Conservation (phyloP, 495 filamentous ascomycete genomes). For the Pseudoneurospora amorphoporcata region DNA sequence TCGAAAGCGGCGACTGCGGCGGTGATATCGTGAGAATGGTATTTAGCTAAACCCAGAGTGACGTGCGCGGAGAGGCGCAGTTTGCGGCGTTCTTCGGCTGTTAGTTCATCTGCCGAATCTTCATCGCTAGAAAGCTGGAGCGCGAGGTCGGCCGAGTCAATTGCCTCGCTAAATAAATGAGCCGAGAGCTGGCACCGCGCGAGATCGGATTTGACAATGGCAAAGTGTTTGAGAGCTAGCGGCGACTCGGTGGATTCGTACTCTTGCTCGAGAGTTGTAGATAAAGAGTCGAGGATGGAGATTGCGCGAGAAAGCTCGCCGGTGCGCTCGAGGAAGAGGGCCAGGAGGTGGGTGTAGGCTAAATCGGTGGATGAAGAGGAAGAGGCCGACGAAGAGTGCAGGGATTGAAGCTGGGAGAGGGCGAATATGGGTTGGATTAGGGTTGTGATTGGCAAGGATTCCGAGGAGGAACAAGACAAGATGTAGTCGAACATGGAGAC, state of each 20-base stretch:
- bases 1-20: slow-evolving; percentile 70
- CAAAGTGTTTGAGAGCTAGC: slow-evolving; percentile 59
- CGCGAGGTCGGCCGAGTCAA: slow-evolving; percentile 61
- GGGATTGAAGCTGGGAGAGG: slow-evolving; percentile 64
- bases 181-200: slow-evolving; percentile 66
- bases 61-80: slow-evolving; percentile 76
- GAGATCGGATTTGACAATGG: slow-evolving; percentile 79
- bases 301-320: slow-evolving; percentile 57
- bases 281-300: slow-evolving; percentile 52
- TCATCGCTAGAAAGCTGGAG: slow-evolving; percentile 61
- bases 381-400: slow-evolving; percentile 23
- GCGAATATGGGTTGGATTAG: slow-evolving; percentile 70
- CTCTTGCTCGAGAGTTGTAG: slow-evolving; percentile 57
- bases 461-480: slow-evolving; percentile 39
- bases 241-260: slow-evolving; percentile 77
- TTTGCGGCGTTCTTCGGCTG: slow-evolving; percentile 43
- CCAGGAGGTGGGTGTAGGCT: slow-evolving; percentile 63
- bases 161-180: slow-evolving; percentile 50
- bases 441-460: slow-evolving; percentile 46
- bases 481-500: slow-evolving; percentile 72
- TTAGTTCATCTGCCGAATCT: slow-evolving; percentile 42
- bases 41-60: slow-evolving; percentile 73
- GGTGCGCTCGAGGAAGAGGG: slow-evolving; percentile 71
- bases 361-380: slow-evolving; percentile 43
- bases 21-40: slow-evolving; percentile 52